Base-by-base conservation (phyloP, 306 rosid species). In the Mucuna pruriens region DNA sequence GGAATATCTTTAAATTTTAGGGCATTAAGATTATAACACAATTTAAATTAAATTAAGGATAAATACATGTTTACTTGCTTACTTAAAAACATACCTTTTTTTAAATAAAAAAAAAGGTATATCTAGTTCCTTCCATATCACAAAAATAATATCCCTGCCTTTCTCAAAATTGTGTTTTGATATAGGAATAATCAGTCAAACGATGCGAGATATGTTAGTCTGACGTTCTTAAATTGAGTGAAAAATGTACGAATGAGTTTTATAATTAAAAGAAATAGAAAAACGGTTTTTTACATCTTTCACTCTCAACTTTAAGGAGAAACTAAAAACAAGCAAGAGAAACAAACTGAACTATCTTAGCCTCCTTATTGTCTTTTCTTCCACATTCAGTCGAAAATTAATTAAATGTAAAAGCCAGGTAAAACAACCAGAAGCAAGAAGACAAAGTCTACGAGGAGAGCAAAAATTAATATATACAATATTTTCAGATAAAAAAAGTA, bases 361-460 rank as follows among this genome's bases (percentile, higher is more conserved):
- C 51, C 25, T 64, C 34, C 20, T 22, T 52, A 17, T 67, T 84
- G 84, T 74, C 78, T 79, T 74, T 66, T 65, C 71, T 77, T 45
- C 38, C 36, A 54, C 58, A 29, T 84, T 74, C 61, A 17, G 2
- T 34, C 13, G 8, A 23, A 63, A 26, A 51, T 71, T 15, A 17
- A 26, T 54, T 20, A 23, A 3, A 29, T 16, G 51, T 12, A 71
- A n/a, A n/a, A 62, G 54, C 73, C 51, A 44, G 12, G 55, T 22
- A 76, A 46, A 13, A 61, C 74, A 44, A 13, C 29, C 62, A 40
- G 7, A 61, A 29, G 34, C 45, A 71, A 72, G 46, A 78, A 63
- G 46, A 73, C 80, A 83, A 22, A 1, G 26, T 42, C 38, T 20
- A 49, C 29, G 13, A 6, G 26, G 25, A 38, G 60, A 54, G 31